Base-by-base conservation (phyloP, 352 stramenopile species). In the Phytophthora constricta region DNA sequence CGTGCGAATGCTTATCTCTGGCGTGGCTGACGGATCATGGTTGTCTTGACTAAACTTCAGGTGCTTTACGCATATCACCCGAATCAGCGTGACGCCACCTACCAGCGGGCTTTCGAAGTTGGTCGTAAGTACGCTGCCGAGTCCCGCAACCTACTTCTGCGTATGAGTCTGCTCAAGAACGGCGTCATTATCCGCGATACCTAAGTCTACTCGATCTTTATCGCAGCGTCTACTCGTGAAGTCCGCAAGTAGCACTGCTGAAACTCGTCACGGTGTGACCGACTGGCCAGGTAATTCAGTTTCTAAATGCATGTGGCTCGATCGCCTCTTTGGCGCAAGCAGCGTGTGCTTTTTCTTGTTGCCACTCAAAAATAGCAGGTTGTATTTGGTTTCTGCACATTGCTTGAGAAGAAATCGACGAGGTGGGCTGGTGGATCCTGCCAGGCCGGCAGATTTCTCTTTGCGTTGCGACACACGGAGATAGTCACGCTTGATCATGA, bases 101-200 rank as follows among this genome's bases (percentile, higher is more conserved):
- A 92, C 62, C 81, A 90, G 41, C 79, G 89, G 3, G 87, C 87
- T n/a, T 84, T 95, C 27, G 78, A 90, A 33, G 86, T 96, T 11
- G 89, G 89, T 1, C 78, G 78, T 25, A 92, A 93, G 55, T 95
- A 95, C 72, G 83, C 82, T 4, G 84, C 76, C 5, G 87, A 96
- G 70, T 94, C 87, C 26, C 81, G 87, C 54, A 92, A 93, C 56
- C 46, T 95, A 27, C 79, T 95, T 34, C 62, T 96, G 41, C 89
- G 89, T 58, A 95, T 95, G 85, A 95, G 85, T 63, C 41, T 96
- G 62, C 63, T 96, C 19, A 95, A 96, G 65, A 94, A 94, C 73
- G 85, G 87, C 70, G 65, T 95, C 51, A 77, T 95, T 58, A 87
- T 95, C 28, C 82, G 87, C 53, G 87, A 92, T n/a, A 62, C 71